Conservation (phyloP, 2,329 filamentous ascomycete species). For the Ophiocordyceps camponoti-floridani region DNA sequence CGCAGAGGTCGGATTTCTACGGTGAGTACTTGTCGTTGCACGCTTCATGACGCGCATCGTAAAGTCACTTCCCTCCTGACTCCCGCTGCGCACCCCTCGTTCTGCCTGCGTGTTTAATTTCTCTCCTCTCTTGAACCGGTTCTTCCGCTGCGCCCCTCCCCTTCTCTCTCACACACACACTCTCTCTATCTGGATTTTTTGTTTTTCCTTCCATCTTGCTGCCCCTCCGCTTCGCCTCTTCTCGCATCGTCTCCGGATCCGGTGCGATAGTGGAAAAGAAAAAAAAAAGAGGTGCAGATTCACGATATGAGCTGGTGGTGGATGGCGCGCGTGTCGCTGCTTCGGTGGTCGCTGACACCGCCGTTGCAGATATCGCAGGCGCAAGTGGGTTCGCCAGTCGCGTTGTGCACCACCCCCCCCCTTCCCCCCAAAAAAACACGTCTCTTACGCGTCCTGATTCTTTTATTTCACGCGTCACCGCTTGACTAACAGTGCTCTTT, state of each 20-base stretch:
- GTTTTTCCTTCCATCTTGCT: too few species aligned
- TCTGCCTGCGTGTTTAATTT: not conserved
- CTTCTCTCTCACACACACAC: too few species aligned
- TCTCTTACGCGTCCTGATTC: not conserved
- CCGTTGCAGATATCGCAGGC: too few species aligned
- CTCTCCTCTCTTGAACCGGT: not conserved
- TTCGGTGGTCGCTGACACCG: too few species aligned
- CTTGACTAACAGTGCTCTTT: not conserved
- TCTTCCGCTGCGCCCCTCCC: too few species aligned
- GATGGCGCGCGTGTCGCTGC: too few species aligned
- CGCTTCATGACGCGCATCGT: conserved; percentile 9
- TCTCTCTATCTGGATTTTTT: too few species aligned
- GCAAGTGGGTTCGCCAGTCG: not conserved
- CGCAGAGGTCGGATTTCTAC: conserved; percentile 20
- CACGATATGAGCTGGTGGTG: too few species aligned
- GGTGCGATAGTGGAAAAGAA: too few species aligned
- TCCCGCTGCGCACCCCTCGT: conserved; percentile 1
- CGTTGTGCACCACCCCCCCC: not conserved
- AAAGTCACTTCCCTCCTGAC: conserved; percentile 13
- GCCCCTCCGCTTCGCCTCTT: too few species aligned
- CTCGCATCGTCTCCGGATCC: too few species aligned
- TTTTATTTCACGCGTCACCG: not conserved
- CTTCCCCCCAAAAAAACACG: not conserved
- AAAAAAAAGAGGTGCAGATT: too few species aligned
- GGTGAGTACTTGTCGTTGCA: conserved; percentile 34